A percentile compares a stretch with the other conserved stretches of the same genome.
Conservation (phyloP, 345 rosid species). For the Zanthoxylum bungeanum region DNA sequence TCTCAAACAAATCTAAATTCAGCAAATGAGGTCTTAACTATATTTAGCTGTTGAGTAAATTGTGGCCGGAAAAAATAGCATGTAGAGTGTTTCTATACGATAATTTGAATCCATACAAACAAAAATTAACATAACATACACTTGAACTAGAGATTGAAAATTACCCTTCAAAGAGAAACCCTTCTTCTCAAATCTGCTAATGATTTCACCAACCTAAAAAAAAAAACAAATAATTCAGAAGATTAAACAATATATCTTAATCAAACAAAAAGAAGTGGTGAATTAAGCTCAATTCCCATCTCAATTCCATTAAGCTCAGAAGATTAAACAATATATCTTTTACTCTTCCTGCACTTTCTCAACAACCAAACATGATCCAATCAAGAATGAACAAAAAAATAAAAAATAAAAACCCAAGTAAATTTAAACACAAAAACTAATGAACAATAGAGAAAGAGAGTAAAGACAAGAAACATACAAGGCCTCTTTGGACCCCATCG, state of each 20-base stretch:
- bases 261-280: not conserved
- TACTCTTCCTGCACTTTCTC: not conserved
- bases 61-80: not conserved
- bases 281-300: not conserved
- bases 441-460: not conserved
- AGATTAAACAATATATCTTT: not conserved
- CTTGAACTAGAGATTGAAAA: not conserved
- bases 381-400: too few relatives aligned
- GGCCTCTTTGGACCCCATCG: slow-evolving; percentile 94
- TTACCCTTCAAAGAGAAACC: slow-evolving; percentile 90
- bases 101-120: not conserved
- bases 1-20: too few relatives aligned
- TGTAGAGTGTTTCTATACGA: not conserved
- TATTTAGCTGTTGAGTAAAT: not conserved
- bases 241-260: not conserved
- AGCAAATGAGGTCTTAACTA: too few relatives aligned
- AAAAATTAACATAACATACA: not conserved
- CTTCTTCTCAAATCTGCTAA: slow-evolving; percentile 89
- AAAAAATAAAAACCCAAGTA: too few relatives aligned
- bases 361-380: not conserved
- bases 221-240: not conserved
- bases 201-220: slow-evolving; percentile 88
- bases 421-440: too few relatives aligned
- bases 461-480: slow-evolving; percentile 37
- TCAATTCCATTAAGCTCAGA: too few relatives aligned